phyloP scores from a whole-genome alignment of 106 monocot genomes.

The Gastrodia elata region DNA sequence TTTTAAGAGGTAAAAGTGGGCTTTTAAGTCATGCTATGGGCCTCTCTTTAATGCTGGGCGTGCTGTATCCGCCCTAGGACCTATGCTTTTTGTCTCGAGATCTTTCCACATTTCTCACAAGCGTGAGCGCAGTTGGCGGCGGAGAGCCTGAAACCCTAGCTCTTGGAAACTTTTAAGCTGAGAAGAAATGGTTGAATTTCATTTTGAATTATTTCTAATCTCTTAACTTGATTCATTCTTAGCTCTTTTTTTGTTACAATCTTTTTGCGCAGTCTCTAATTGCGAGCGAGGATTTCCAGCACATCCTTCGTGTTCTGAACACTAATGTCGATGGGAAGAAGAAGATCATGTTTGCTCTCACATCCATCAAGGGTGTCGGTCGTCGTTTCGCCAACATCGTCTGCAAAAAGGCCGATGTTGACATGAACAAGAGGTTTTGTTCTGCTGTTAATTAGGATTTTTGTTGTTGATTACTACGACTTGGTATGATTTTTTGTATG shows the following conservation, averaged over 20 bases:
- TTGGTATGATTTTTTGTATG: not conserved
- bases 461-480: not conserved
- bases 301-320: conserved; percentile 90
- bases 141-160: not conserved
- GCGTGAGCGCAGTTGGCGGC: not conserved
- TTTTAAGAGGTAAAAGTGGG: too few relatives aligned
- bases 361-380: conserved; percentile 92
- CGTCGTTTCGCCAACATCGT: conserved; percentile 82
- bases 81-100: not conserved
- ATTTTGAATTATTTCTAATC: not conserved
- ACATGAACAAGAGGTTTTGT: conserved; percentile 84
- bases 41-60: too few relatives aligned
- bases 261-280: conserved; percentile 40
- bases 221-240: not conserved
- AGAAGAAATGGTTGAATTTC: not conserved
- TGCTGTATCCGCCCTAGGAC: not conserved
- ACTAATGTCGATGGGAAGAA: conserved; percentile 94
- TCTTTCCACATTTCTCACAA: not conserved
- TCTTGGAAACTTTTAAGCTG: not conserved
- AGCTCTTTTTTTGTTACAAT: not conserved
- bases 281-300: conserved; percentile 92
- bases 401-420: conserved; percentile 96
- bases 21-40: too few relatives aligned
- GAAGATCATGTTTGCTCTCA: conserved; percentile 94
- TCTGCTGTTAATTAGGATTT: not conserved